Base-by-base conservation (phyloP, 2,329 filamentous ascomycete species). In the Zymoseptoria ardabiliae region DNA sequence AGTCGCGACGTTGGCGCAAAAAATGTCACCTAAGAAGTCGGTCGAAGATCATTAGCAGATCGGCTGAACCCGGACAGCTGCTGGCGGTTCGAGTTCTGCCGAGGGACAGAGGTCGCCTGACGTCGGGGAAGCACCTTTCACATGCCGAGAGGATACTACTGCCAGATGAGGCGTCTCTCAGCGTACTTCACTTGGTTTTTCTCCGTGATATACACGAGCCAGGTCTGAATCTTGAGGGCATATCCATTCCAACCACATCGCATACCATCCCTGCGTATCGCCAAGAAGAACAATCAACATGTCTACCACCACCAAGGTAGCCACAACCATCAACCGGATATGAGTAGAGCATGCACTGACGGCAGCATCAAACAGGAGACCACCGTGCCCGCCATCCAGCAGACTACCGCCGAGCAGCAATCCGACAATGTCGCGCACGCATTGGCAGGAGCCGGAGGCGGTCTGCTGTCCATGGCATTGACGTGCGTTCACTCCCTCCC, bases 401-500 rank as follows among this genome's bases (percentile, higher is more conserved):
- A 81, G 56, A 79, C 80, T 58, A 87, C 87, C 67, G 83, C 85
- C 53, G 78, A 88, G 52, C 90, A 92, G 63, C 91, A 95, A 71
- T 94, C 92, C 73, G 93, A 97, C 81, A 97, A 97, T 80, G 91
- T 97, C 72, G 91, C 93, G 59, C 93, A 97, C 78, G 93, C 93
- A 62, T 84, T 97, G 60, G 90, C 92, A 58, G 93, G 93, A 66
- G 90, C 92, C 55, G 94, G 94, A 67, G 94, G 94, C 67, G 94
- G 94, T 61, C 87, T 99, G 59, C 79, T 97, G 60, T 96, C 94
- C 68, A 99, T 97, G 91, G 84, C 92, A 68, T 78, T 99, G 76
- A 99, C 94, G 86, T 95, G 83, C 64, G 81, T 65, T 53, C 50
- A 60, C 50, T 19, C 57, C 19, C 23, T 50, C 52, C 30, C n/a